Evolutionary conservation across 352 stramenopile species (phyloP), one percentile per base, ranked within the genome.

Genomic region (Globisporangium middletonii): DNA sequence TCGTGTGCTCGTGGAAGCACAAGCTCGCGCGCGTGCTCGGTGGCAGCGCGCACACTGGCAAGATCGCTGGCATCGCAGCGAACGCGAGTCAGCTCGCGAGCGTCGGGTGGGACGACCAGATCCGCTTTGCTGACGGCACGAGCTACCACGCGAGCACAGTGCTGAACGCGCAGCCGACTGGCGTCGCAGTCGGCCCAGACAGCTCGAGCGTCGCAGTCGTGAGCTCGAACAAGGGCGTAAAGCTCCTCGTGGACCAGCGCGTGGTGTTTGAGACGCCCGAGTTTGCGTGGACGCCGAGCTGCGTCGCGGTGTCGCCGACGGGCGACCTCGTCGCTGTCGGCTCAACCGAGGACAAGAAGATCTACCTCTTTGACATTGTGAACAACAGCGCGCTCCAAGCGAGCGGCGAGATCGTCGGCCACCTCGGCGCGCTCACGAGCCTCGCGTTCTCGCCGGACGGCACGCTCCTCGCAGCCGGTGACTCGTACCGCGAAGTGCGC

Each of bases 101-200:
- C 57, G 78, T 85, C 13, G 92, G 86, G 27, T 98, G 94, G 94
- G 94, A 98, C 57, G 94, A 98, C 63, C 86, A 86, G 38, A 65
- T 95, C 12, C 82, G 86, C 37, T 95, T 94, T 42, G 67, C 77
- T 0, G 71, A 79, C 47, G 73, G 68, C n/a, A 60, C 33, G 23
- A 69, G 83, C 53, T 92, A 94, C 70, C 79, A 62, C 5, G 70
- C 70, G 12, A 83, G 80, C 47, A 77, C 83, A 23, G 67, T 71
- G 5, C 56, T 94, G 8, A 78, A 86, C 51, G 77, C 81, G 7
- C 83, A 92, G 60, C 83, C 84, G 1, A 88, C 79, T 18, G 83
- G 79, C 35, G 72, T 94, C 3, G 76, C 79, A 0, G 64, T 92
- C 6, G 78, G 69, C 0, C 72, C 79, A 8, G 61, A 63, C 0